These are phyloP conservation scores for Termitomyces sp. DNA, from an alignment of 768 basidiomycete genomes.

Conservation along the genomic window DNA sequence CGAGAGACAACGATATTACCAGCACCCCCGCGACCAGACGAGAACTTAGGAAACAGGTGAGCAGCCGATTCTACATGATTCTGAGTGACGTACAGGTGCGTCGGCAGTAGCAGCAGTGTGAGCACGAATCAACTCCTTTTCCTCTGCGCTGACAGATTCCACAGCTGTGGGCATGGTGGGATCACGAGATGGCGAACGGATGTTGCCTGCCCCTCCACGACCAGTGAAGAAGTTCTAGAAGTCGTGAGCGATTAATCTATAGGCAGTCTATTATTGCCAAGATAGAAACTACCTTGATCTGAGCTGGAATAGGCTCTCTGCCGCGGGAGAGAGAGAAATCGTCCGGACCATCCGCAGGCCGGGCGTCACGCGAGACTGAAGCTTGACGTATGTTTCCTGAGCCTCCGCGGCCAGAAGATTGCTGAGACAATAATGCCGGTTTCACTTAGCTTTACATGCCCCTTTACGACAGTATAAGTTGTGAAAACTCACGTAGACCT, in stretches of 20 bases:
- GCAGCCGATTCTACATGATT: not conserved
- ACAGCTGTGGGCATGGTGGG: conserved; percentile 17
- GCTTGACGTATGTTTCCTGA: conserved; percentile 59
- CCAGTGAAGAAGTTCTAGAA: conserved; percentile 53
- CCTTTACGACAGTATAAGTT: not conserved
- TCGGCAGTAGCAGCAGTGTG: conserved; percentile 27
- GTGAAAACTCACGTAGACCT: conserved; percentile 44
- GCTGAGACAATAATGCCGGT: conserved; percentile 22
- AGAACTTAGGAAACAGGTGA: conserved; percentile 33
- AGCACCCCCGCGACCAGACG: conserved; percentile 60
- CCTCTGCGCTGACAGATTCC: conserved; percentile 31
- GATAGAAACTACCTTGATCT: conserved; percentile 30
- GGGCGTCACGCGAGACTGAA: conserved; percentile 42
- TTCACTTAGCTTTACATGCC: not conserved
- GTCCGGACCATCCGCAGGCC: conserved; percentile 44
- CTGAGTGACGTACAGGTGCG: conserved; percentile 29
- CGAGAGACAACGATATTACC: conserved; percentile 53
- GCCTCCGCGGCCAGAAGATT: conserved; percentile 67
- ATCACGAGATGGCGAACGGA: conserved; percentile 73
- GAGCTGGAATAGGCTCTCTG: conserved; percentile 44
- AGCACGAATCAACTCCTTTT: conserved; percentile 32
- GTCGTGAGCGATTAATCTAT: not conserved
- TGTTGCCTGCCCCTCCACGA: conserved; percentile 83
- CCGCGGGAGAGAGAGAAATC: conserved; percentile 59
- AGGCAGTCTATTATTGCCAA: not conserved